Evolutionary conservation across 225 moss, liverwort and hornwort species (phyloP).

Genomic region (Bryoerythrophyllum caledonicum): DNA sequence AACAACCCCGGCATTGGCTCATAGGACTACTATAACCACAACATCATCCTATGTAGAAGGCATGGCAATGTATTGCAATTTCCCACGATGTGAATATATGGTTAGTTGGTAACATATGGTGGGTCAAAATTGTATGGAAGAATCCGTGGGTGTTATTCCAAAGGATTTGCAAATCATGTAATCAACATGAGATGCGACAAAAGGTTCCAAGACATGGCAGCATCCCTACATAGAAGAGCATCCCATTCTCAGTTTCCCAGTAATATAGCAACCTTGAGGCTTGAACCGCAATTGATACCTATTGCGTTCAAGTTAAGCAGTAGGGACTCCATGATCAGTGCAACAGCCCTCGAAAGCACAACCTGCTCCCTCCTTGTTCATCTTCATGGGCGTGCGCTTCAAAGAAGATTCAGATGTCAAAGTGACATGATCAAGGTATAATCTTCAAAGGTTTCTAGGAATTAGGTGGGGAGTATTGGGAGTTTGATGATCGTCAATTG

Average conservation of each 20-base stretch:
- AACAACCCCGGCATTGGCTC: no score
- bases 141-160: neutral
- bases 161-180: neutral
- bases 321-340: neutral
- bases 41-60: no score
- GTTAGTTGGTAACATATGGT: neutral
- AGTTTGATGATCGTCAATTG: no score
- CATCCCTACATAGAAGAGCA: neutral
- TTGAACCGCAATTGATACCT: neutral
- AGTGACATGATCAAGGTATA: neutral
- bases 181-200: neutral
- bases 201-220: neutral
- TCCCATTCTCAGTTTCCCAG: neutral
- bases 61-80: neutral
- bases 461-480: no score
- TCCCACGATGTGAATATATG: neutral
- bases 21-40: no score
- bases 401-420: neutral
- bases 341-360: neutral
- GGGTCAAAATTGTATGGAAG: neutral
- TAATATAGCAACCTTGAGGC: neutral
- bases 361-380: neutral
- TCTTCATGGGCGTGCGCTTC: neutral
- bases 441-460: no score
- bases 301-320: slow-evolving; percentile 5